Percentiles rank a stretch among this genome's conserved stretches.
Evolutionary conservation across 305 asterid species (phyloP).

Genomic region (Fraxinus latifolia): DNA sequence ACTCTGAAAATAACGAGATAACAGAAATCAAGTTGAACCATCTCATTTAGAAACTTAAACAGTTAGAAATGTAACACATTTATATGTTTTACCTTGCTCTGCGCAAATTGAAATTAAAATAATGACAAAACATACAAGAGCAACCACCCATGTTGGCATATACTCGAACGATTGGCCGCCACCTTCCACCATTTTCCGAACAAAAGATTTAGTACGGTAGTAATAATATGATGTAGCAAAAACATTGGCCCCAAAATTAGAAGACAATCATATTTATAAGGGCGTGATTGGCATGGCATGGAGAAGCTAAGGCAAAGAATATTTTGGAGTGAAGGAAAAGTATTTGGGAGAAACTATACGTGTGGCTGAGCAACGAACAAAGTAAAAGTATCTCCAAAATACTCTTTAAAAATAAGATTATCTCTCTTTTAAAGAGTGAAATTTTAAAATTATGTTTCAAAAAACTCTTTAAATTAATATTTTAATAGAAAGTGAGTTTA

Average conservation of each 20-base stretch:
- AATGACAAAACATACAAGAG: constrained; percentile 66
- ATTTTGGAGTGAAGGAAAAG: constrained; percentile 15
- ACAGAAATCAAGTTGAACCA: neutral
- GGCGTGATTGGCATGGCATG: neutral
- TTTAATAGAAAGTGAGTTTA: too few species aligned
- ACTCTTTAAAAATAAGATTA: too few species aligned
- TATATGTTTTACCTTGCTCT: constrained; percentile 50
- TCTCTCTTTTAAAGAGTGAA: too few species aligned
- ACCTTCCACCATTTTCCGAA: constrained; percentile 30
- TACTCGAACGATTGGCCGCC: constrained; percentile 48
- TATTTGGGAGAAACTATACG: constrained; percentile 12
- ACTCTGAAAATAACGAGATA: constrained; percentile 31
- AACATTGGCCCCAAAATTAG: neutral
- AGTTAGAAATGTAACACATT: neutral
- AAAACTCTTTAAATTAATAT: too few species aligned
- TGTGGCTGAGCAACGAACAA: constrained; percentile 46
- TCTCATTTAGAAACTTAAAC: neutral
- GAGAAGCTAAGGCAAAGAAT: constrained; percentile 44
- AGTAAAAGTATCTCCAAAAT: neutral
- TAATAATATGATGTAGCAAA: neutral
- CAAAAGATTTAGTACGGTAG: neutral
- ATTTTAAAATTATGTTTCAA: too few species aligned
- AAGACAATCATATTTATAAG: neutral
- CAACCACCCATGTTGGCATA: constrained; percentile 81
- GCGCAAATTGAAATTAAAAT: constrained; percentile 64